Base-by-base conservation (phyloP, 2,329 filamentous ascomycete species). In the Aspergillus persii region DNA sequence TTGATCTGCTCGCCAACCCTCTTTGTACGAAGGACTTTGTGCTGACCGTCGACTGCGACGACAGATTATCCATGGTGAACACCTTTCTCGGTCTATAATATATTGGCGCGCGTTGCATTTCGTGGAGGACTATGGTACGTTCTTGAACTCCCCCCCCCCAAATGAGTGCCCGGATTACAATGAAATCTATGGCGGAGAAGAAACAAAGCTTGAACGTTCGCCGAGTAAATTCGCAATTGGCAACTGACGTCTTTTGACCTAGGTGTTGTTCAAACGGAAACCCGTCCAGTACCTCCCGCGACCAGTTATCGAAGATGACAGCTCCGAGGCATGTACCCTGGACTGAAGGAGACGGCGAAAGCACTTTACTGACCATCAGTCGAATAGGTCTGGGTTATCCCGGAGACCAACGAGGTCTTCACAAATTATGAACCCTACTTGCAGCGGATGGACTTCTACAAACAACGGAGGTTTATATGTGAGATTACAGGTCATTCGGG, bases 201-300 rank as follows among this genome's bases (percentile, higher is more conserved):
- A 41, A 41, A 41, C n/a, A 6, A 41, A n/a, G 7, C 5, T 41
- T 2, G 12, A n/a, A 41, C 36, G 11, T 12, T 4, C n/a, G 36
- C 36, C n/a, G 36, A 15, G 11, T n/a, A 29, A 8, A 27, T 30
- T 18, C 1, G 18, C 23, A 54, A 26, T 15, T 18, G 27, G 8
- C 49, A 56, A 58, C 60, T 68, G 71, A 53, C 75, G 64, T 44
- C 18, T 50, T 50, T 29, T 41, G 36, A 44, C 54, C 27, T 72
- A 98, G 94, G 94, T 99, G 68, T 84, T 96, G 65, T 97, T 91
- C 78, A 98, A 98, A 81, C 87, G 95, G 70, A 98, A 98, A 79
- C 93, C 93, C 58, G 92, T 98, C 72, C 88, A 91, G 78, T 90
- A 92, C 74, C 81, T 93, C 66, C 84, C 89, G 53, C 83, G 84